Percentiles rank a stretch among this genome's conserved stretches.
Evolutionary conservation across 2,329 filamentous ascomycete species (phyloP).

Genomic region (Penicillium sp.): DNA sequence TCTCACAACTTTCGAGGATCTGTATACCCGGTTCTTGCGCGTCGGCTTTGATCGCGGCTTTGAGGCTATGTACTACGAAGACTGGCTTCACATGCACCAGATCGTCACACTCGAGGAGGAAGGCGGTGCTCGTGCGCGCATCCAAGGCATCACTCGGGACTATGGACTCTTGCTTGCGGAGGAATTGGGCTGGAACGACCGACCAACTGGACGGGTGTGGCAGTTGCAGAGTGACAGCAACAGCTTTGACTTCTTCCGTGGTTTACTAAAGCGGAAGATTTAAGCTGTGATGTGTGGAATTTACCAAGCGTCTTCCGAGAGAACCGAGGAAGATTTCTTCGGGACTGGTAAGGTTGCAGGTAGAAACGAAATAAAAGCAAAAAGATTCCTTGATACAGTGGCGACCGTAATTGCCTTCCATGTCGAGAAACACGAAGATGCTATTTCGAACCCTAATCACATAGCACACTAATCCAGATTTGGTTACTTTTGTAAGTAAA

Average conservation of each 20-base stretch:
- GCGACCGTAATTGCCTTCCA: no score
- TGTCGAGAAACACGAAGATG: no score
- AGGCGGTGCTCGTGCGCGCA: slow-evolving; percentile 68
- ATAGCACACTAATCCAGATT: no score
- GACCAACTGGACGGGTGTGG: slow-evolving; percentile 73
- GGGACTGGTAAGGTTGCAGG: no score
- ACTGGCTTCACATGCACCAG: slow-evolving; percentile 83
- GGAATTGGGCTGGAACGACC: slow-evolving; percentile 71
- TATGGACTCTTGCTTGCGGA: slow-evolving; percentile 85
- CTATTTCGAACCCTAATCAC: no score
- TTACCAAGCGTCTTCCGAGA: no score
- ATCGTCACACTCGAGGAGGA: slow-evolving; percentile 76
- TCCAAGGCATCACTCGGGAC: slow-evolving; percentile 86
- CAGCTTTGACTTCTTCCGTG: slow-evolving; percentile 96
- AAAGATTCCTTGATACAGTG: no score
- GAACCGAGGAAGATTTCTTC: no score
- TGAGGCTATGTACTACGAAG: slow-evolving; percentile 72
- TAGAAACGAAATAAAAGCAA: no score
- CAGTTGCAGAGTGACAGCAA: slow-evolving; percentile 94
- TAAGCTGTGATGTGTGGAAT: slow-evolving; percentile 33
- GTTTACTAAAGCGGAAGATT: slow-evolving; percentile 76
- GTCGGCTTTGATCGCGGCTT: slow-evolving; percentile 72
- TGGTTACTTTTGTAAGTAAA: no score
- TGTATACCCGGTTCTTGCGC: slow-evolving; percentile 72
- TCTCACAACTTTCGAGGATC: slow-evolving; percentile 69